These are phyloP conservation scores for Zasmidium cellare DNA, from an alignment of 2,329 filamentous ascomycete genomes.

Conservation along the genomic window DNA sequence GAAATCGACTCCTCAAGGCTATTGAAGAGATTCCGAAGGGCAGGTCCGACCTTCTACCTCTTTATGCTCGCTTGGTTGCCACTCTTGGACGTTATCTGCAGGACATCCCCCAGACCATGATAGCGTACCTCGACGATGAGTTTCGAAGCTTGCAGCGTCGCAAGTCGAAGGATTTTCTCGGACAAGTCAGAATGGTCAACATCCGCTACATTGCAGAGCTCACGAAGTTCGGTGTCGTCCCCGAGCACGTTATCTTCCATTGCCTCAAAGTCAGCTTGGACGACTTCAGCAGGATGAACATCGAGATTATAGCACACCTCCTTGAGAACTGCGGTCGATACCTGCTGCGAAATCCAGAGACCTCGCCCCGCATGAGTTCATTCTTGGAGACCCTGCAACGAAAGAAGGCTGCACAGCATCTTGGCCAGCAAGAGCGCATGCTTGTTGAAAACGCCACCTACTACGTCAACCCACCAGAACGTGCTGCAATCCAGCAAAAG, in stretches of 20 bases:
- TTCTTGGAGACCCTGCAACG: constrained; percentile 93
- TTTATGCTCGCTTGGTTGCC: constrained; percentile 89
- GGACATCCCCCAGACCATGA: constrained; percentile 88
- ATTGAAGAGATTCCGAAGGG: constrained; percentile 94
- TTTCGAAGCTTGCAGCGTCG: constrained; percentile 94
- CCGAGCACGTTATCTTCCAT: constrained; percentile 98
- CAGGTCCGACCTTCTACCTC: constrained; percentile 82
- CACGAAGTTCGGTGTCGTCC: constrained; percentile 96
- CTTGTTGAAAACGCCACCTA: constrained; percentile 97
- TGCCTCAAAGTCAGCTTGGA: constrained; percentile 97
- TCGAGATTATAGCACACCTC: constrained; percentile 95
- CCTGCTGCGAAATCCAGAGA: constrained; percentile 87
- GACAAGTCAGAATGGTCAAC: constrained; percentile 89
- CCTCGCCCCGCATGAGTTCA: constrained; percentile 85
- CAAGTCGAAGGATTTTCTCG: constrained; percentile 96
- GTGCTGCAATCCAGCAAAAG: constrained; percentile 93
- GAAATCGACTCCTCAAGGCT: constrained; percentile 89
- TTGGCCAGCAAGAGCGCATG: constrained; percentile 96
- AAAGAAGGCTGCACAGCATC: constrained; percentile 93
- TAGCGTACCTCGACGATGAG: constrained; percentile 91
- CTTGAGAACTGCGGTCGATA: constrained; percentile 96
- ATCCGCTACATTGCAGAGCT: constrained; percentile 97
- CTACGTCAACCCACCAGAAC: constrained; percentile 92
- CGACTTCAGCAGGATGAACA: constrained; percentile 98
- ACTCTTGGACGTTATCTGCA: constrained; percentile 92